Percentiles rank a stretch among this genome's conserved stretches.
These are phyloP conservation scores for Coniochaeta hoffmannii DNA, from an alignment of 2,329 filamentous ascomycete species.

Conservation along the genomic window DNA sequence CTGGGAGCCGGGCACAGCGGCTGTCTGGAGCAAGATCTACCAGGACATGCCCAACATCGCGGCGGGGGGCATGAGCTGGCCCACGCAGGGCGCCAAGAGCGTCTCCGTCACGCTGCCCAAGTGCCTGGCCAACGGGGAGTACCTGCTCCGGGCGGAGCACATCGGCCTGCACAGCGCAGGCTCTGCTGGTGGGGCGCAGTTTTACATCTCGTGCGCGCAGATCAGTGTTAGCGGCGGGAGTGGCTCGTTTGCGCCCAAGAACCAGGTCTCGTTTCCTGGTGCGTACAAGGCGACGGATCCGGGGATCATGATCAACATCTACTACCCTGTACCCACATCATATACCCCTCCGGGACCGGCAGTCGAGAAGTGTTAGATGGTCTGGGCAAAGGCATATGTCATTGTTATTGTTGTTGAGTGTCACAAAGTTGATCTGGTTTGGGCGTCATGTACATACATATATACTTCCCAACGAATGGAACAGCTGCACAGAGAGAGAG, in stretches of 20 bases:
- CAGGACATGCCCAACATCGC: slow-evolving; percentile 30
- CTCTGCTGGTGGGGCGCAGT: slow-evolving; percentile 33
- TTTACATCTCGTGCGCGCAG: slow-evolving; percentile 35
- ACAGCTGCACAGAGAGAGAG: too few relatives aligned
- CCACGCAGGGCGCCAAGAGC: slow-evolving; percentile 24
- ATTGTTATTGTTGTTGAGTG: too few relatives aligned
- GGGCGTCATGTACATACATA: too few relatives aligned
- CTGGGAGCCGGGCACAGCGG: slow-evolving; percentile 26
- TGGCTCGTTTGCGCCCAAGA: slow-evolving; percentile 27
- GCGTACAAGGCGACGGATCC: slow-evolving; percentile 32
- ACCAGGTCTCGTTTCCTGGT: slow-evolving; percentile 32
- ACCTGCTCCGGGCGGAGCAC: slow-evolving; percentile 40
- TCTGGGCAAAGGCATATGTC: too few relatives aligned
- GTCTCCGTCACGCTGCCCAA: slow-evolving; percentile 33
- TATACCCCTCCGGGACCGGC: slow-evolving; percentile 23
- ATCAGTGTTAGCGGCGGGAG: slow-evolving; percentile 32
- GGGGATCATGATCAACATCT: slow-evolving; percentile 35
- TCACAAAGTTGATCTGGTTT: too few relatives aligned
- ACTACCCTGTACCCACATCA: slow-evolving; percentile 30
- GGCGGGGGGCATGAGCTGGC: slow-evolving; percentile 29
- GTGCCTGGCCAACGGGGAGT: slow-evolving; percentile 39
- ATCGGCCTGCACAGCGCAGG: slow-evolving; percentile 37
- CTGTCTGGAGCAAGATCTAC: slow-evolving; percentile 37
- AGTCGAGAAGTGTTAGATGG: slow-evolving; percentile 17
- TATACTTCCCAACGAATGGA: too few relatives aligned